These are phyloP conservation scores for Parastagonospora avenae DNA, from an alignment of 2,329 filamentous ascomycete genomes.

Conservation along the genomic window DNA sequence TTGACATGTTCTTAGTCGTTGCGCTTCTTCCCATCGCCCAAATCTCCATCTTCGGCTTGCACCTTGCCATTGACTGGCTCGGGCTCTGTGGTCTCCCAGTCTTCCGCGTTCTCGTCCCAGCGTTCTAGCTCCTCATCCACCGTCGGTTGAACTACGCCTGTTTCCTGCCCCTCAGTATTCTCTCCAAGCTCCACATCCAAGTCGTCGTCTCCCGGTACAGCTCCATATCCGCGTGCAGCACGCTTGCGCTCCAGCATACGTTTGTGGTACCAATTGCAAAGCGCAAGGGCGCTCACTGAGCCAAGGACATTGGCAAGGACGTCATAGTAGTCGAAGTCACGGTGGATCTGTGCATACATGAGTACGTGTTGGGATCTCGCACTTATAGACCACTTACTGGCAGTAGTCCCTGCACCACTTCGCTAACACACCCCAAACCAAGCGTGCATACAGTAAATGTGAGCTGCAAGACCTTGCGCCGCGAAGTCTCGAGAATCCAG, in stretches of 20 bases:
- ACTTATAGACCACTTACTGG: conserved; percentile 49
- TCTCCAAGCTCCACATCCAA: conserved; percentile 77
- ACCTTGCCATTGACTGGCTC: conserved; percentile 35
- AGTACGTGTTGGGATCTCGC: conserved; percentile 4
- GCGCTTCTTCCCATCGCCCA: conserved; percentile 49
- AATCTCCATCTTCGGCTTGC: conserved; percentile 31
- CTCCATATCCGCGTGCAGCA: conserved; percentile 72
- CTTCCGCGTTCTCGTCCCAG: conserved; percentile 85
- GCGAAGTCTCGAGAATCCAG: conserved; percentile 92
- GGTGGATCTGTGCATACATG: conserved; percentile 47
- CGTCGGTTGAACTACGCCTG: conserved; percentile 59
- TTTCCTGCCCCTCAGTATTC: conserved; percentile 62
- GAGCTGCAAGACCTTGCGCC: conserved; percentile 81
- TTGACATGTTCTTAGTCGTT: conserved; percentile 41
- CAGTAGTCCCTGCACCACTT: conserved; percentile 75
- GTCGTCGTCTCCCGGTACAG: conserved; percentile 67
- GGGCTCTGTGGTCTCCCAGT: conserved; percentile 67
- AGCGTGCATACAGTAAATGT: conserved; percentile 81
- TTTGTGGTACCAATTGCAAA: conserved; percentile 92
- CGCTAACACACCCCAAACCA: conserved; percentile 72
- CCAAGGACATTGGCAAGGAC: conserved; percentile 87
- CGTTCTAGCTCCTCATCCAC: conserved; percentile 87
- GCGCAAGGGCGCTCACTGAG: conserved; percentile 69
- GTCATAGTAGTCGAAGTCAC: conserved; percentile 76
- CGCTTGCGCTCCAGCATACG: conserved; percentile 91